These are phyloP conservation scores for Tricholoma bakamatsutake DNA, from an alignment of 768 basidiomycete species.

Conservation along the genomic window DNA sequence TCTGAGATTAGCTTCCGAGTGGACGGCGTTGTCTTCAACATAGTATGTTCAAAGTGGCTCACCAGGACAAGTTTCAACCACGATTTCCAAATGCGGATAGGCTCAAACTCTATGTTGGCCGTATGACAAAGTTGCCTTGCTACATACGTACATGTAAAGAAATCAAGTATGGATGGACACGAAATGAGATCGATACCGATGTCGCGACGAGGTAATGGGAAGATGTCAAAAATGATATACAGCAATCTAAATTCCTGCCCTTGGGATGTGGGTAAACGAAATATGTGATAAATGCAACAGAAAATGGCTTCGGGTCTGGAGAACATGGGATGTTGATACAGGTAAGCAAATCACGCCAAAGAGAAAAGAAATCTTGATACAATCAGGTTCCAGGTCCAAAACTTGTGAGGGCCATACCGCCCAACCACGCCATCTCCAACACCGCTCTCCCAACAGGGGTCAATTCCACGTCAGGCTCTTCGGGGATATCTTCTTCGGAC, in stretches of 20 bases:
- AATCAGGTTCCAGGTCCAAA: slow-evolving; percentile 29
- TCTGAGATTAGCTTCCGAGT: slow-evolving; percentile 14
- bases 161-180: no score
- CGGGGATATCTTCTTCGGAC: slow-evolving; percentile 35
- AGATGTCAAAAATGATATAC: neutral
- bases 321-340: slow-evolving; percentile 7
- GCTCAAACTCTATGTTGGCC: no score
- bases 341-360: slow-evolving; percentile 8
- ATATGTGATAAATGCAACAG: neutral
- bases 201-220: neutral
- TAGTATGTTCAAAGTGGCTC: neutral
- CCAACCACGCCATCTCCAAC: slow-evolving; percentile 52
- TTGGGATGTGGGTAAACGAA: neutral
- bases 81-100: slow-evolving; percentile 11
- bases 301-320: neutral
- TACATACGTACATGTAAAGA: no score
- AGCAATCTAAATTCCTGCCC: slow-evolving; percentile 1
- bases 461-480: slow-evolving; percentile 37
- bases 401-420: slow-evolving; percentile 46
- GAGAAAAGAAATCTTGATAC: neutral
- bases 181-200: neutral
- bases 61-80: slow-evolving; percentile 10
- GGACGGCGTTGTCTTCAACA: neutral
- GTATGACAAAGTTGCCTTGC: no score
- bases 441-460: slow-evolving; percentile 50